A percentile compares a stretch with the other conserved stretches of the same genome.
phyloP scores from a whole-genome alignment of 2,329 filamentous ascomycete genomes.

The Penicillium sp. region DNA sequence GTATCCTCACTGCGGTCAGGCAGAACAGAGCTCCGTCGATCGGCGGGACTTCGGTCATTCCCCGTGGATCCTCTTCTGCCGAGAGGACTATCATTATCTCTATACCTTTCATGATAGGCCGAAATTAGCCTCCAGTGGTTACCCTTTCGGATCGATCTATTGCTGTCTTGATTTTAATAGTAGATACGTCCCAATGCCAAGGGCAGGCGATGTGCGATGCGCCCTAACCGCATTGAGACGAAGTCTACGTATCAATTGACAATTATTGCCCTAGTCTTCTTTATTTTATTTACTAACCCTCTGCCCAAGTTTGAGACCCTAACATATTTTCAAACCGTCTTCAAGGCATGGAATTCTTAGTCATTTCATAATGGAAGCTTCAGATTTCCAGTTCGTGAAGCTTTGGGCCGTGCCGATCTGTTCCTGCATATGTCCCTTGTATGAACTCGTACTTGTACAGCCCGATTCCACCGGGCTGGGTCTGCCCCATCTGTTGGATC shows the following conservation, averaged over 20 bases:
- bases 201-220: background rate
- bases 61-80: background rate
- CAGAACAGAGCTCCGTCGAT: background rate
- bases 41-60: slow-evolving; percentile 1
- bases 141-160: background rate
- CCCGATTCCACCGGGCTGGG: background rate
- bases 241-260: background rate
- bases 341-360: background rate
- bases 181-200: background rate
- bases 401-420: background rate
- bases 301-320: background rate
- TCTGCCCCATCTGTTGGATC: background rate
- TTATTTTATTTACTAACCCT: background rate
- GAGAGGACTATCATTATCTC: slow-evolving; percentile 5
- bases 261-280: background rate
- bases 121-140: background rate
- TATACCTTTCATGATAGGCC: background rate
- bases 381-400: background rate
- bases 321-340: background rate
- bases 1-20: background rate
- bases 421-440: background rate
- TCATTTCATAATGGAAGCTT: background rate
- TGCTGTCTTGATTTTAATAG: background rate
- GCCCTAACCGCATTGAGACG: background rate
- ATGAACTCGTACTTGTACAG: background rate